Conservation (phyloP, 148 eudicot genomes). For the Spergularia marina region DNA sequence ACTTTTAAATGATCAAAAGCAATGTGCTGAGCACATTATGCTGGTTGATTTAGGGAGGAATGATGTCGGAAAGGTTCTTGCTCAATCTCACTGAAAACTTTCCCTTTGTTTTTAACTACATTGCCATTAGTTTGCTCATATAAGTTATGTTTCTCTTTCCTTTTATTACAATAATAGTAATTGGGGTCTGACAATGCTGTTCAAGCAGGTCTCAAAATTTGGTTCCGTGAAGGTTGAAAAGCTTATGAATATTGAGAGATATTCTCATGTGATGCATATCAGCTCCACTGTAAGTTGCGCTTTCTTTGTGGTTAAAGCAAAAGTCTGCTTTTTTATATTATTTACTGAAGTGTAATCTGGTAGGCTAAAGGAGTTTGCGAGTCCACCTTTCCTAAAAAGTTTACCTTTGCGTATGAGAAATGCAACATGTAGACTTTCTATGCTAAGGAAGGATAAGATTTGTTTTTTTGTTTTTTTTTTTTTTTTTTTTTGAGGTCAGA, state of each 20-base stretch:
- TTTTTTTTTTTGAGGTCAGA: too few relatives aligned
- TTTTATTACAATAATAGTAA: background rate
- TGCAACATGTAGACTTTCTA: conserved; percentile 5
- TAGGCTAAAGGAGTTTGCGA: background rate
- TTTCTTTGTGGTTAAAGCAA: background rate
- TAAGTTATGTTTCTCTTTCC: background rate
- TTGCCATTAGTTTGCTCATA: background rate
- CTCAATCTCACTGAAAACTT: background rate
- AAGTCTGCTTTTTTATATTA: background rate
- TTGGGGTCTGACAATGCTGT: conserved; percentile 9
- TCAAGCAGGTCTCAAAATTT: conserved; percentile 74
- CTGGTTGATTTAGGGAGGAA: conserved; percentile 98
- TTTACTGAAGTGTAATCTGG: background rate
- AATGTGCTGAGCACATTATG: conserved; percentile 97
- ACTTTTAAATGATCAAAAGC: conserved; percentile 85
- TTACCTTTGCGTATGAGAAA: conserved; percentile 6
- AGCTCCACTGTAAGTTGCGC: conserved; percentile 82
- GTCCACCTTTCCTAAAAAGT: background rate
- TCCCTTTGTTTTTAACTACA: background rate
- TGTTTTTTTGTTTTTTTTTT: too few relatives aligned
- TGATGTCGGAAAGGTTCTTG: conserved; percentile 92
- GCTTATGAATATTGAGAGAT: conserved; percentile 90
- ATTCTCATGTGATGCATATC: conserved; percentile 99
- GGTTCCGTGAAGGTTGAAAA: conserved; percentile 95
- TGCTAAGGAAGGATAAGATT: background rate